Conservation (phyloP, 2,329 filamentous ascomycete species). For the Neopestalotiopsis clavispora region DNA sequence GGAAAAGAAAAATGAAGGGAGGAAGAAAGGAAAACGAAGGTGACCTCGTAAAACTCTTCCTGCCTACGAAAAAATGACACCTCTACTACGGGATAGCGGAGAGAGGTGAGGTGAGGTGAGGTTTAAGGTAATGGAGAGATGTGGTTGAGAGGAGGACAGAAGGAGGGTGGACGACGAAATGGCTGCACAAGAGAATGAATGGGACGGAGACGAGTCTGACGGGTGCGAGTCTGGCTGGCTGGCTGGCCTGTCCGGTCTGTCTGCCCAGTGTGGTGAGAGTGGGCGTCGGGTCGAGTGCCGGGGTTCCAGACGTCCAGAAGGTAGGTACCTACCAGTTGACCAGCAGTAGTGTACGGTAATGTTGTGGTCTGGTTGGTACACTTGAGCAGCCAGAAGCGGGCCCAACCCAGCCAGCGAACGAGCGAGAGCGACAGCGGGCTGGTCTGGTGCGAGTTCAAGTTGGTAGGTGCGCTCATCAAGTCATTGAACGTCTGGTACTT, state of each 20-base stretch:
- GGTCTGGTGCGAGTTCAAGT: background rate
- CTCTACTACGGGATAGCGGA: slow-evolving; percentile 17
- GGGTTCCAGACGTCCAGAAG: background rate
- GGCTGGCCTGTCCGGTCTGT: too few relatives aligned
- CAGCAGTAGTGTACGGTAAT: background rate
- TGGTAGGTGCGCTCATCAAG: background rate
- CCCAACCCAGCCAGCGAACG: slow-evolving; percentile 2
- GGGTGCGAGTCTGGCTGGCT: background rate
- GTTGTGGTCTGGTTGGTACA: background rate
- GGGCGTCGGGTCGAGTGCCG: slow-evolving; percentile 3
- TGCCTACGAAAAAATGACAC: slow-evolving; percentile 13
- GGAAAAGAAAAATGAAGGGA: slow-evolving; percentile 24
- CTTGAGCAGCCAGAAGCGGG: background rate
- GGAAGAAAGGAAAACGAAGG: slow-evolving; percentile 21
- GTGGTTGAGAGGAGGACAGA: slow-evolving; percentile 13
- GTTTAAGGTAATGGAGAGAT: slow-evolving; percentile 14
- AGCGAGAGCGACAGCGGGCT: background rate
- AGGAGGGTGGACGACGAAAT: slow-evolving; percentile 5
- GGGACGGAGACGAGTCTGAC: slow-evolving; percentile 5
- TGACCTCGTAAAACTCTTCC: slow-evolving; percentile 23
- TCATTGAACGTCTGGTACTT: background rate
- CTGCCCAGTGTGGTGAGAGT: background rate
- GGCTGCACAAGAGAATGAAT: slow-evolving; percentile 8
- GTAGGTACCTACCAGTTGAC: background rate
- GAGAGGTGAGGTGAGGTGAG: slow-evolving; percentile 7